phyloP scores from a whole-genome alignment of 2,329 filamentous ascomycete species.

The Arthrobotrys megalospora region DNA sequence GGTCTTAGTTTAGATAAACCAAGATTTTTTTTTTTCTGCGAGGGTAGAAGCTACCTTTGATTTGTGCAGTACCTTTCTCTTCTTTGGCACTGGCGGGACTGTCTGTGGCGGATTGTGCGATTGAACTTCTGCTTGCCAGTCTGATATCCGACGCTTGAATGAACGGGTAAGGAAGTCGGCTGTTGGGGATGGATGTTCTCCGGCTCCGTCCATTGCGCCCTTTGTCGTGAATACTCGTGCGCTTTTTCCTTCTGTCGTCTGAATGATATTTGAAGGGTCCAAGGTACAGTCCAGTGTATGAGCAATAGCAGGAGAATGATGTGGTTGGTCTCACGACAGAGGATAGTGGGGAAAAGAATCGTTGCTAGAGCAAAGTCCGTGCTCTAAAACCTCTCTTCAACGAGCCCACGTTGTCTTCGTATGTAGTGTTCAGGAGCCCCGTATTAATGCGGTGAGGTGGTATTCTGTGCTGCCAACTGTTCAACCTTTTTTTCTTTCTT shows the following conservation, averaged over 20 bases:
- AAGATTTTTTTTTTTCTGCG: slow-evolving; percentile 19
- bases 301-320: slow-evolving; percentile 21
- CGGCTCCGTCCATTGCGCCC: slow-evolving; percentile 40
- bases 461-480: slow-evolving; percentile 51
- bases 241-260: slow-evolving; percentile 1
- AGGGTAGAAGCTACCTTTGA: slow-evolving; percentile 52
- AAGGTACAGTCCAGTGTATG: slow-evolving; percentile 1
- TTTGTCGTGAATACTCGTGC: slow-evolving; percentile 20
- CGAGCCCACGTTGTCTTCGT: slow-evolving; percentile 17
- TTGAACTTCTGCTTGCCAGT: slow-evolving; percentile 60
- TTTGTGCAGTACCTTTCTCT: slow-evolving; percentile 61
- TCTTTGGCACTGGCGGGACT: slow-evolving; percentile 55
- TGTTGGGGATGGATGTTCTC: slow-evolving; percentile 52
- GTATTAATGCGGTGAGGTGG: slow-evolving; percentile 55
- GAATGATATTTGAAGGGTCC: slow-evolving; percentile 23
- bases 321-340: slow-evolving; percentile 37
- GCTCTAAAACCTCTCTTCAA: slow-evolving; percentile 30
- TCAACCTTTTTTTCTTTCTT: slow-evolving; percentile 31
- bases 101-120: slow-evolving; percentile 43
- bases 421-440: slow-evolving; percentile 48
- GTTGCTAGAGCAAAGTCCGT: slow-evolving; percentile 32
- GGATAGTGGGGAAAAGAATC: slow-evolving; percentile 35
- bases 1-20: slow-evolving; percentile 25
- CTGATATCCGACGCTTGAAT: slow-evolving; percentile 59
- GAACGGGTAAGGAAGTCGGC: slow-evolving; percentile 56